Evolutionary conservation across 2,329 filamentous ascomycete species (phyloP).

Genomic region (Exophiala dermatitidis): DNA sequence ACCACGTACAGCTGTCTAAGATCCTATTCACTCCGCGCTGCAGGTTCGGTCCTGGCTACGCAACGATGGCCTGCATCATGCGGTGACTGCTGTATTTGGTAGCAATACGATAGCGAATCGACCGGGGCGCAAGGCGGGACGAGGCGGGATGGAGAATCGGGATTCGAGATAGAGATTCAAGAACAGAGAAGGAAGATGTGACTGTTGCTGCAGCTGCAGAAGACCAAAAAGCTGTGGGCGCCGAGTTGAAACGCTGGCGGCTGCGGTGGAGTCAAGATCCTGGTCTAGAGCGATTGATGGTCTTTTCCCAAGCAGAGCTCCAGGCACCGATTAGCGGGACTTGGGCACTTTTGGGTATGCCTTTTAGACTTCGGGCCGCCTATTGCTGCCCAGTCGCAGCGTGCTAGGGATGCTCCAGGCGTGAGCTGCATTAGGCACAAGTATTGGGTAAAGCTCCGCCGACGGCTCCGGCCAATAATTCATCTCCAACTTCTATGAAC

Average conservation of each 20-base stretch:
- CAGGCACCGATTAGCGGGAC: neutral
- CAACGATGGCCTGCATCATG: neutral
- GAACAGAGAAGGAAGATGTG: neutral
- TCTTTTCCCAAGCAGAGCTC: neutral
- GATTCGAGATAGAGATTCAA: neutral
- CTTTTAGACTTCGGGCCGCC: neutral
- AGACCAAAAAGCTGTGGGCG: neutral
- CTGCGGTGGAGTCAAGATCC: neutral
- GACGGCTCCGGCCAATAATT: too few relatives aligned
- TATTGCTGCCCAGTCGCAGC: neutral
- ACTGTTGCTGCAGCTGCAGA: neutral
- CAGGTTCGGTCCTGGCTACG: too few relatives aligned
- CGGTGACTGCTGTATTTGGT: neutral
- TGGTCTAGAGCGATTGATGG: neutral
- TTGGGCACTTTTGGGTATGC: too few relatives aligned
- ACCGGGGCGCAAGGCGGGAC: neutral
- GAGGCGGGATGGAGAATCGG: neutral
- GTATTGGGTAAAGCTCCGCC: too few relatives aligned
- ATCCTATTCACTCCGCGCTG: too few relatives aligned
- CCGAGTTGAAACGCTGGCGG: constrained; percentile 5
- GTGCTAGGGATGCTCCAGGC: too few relatives aligned
- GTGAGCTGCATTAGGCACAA: too few relatives aligned
- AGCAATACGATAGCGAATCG: neutral
- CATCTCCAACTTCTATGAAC: too few relatives aligned
- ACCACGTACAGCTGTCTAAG: neutral